Conservation (phyloP, 2,329 filamentous ascomycete genomes). For the Paramyrothecium sp. region DNA sequence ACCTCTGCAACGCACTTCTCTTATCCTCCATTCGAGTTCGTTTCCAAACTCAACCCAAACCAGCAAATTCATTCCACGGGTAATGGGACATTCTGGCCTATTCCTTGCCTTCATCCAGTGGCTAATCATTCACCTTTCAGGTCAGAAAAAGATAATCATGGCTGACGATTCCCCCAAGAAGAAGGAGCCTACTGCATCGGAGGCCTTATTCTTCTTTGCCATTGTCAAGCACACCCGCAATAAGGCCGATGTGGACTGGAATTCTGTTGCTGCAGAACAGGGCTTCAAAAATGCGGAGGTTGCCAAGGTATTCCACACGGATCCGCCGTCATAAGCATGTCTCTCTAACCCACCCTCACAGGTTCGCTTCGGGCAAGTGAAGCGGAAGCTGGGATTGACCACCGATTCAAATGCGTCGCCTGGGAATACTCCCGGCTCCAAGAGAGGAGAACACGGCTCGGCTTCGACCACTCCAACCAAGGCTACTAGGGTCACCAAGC, state of each 20-base stretch:
- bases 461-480: background rate
- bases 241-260: conserved; percentile 48
- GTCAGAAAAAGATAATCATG: conserved; percentile 20
- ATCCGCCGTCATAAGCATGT: background rate
- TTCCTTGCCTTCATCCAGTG: background rate
- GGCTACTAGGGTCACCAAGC: conserved; percentile 28
- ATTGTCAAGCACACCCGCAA: conserved; percentile 42
- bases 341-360: conserved; percentile 14
- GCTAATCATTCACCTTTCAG: conserved; percentile 4
- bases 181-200: conserved; percentile 35
- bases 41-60: too few species aligned
- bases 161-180: conserved; percentile 21
- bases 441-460: background rate
- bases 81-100: background rate
- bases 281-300: conserved; percentile 44
- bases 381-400: conserved; percentile 40
- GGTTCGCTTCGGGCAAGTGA: conserved; percentile 50
- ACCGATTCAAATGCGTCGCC: conserved; percentile 16
- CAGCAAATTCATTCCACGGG: background rate
- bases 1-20: too few species aligned
- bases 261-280: conserved; percentile 37
- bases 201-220: conserved; percentile 43
- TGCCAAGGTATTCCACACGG: conserved; percentile 37
- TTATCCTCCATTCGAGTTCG: background rate
- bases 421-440: background rate